phyloP scores from a whole-genome alignment of 805 yeast species.

The Peterozyma toletana region DNA sequence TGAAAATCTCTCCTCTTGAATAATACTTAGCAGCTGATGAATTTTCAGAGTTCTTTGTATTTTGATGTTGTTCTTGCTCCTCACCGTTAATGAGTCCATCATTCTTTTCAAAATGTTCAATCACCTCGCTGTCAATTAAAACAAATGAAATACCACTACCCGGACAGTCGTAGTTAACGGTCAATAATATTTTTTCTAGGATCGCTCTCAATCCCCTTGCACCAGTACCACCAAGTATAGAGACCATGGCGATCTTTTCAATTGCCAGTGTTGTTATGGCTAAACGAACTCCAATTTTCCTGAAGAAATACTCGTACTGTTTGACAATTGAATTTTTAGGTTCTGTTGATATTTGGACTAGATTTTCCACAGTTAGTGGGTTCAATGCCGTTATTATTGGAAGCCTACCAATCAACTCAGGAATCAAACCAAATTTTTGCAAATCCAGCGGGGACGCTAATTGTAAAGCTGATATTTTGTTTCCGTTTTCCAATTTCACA shows the following conservation, averaged over 20 bases:
- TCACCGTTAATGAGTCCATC: conserved; percentile 16
- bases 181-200: conserved; percentile 41
- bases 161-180: conserved; percentile 53
- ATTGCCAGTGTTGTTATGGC: conserved; percentile 43
- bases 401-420: conserved; percentile 53
- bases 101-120: conserved; percentile 26
- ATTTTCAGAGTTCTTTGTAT: background rate
- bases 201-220: conserved; percentile 54
- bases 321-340: conserved; percentile 48
- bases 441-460: conserved; percentile 43
- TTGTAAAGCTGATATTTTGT: conserved; percentile 33
- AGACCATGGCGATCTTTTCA: conserved; percentile 37
- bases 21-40: conserved; percentile 35
- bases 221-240: conserved; percentile 49
- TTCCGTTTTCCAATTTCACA: conserved; percentile 28
- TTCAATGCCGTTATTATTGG: conserved; percentile 45
- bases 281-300: conserved; percentile 43
- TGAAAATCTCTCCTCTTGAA: conserved; percentile 33
- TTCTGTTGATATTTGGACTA: conserved; percentile 42
- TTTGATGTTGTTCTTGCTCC: background rate
- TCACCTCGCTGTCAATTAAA: conserved; percentile 36
- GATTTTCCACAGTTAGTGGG: conserved; percentile 35
- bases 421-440: conserved; percentile 46
- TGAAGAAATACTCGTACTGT: conserved; percentile 48
- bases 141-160: conserved; percentile 48